Percentiles rank a stretch among this genome's conserved stretches.
Conservation (phyloP, 106 monocot genomes). For the Dendrobium nobile region DNA sequence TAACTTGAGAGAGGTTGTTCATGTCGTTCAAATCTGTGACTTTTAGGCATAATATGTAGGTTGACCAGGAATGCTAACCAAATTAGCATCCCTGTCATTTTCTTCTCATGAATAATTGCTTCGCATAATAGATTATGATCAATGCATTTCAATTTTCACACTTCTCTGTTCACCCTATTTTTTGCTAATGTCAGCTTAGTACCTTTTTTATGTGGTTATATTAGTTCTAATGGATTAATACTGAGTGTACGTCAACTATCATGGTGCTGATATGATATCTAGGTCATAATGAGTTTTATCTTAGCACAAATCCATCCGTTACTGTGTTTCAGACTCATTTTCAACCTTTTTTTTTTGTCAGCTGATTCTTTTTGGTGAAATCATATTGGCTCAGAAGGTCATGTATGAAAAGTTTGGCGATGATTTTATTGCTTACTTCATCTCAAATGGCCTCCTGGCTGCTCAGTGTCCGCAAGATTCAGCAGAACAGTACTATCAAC, state of each 20-base stretch:
- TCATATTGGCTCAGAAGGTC: slow-evolving; percentile 69
- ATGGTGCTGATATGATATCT: not conserved
- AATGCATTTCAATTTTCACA: not conserved
- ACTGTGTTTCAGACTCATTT: not conserved
- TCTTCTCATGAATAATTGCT: not conserved
- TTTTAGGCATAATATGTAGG: not conserved
- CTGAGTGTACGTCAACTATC: not conserved
- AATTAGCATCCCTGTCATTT: not conserved
- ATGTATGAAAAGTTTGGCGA: slow-evolving; percentile 89
- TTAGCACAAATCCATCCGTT: not conserved
- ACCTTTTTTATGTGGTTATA: no score
- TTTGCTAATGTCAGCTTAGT: not conserved
- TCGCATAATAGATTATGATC: not conserved
- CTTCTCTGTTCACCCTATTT: not conserved
- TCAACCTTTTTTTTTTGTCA: slow-evolving; percentile 18
- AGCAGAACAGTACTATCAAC: slow-evolving; percentile 70
- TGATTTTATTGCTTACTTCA: slow-evolving; percentile 61
- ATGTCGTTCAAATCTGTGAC: not conserved
- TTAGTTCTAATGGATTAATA: not conserved
- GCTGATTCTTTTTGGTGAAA: slow-evolving; percentile 92
- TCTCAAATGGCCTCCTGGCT: slow-evolving; percentile 45
- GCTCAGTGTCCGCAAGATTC: slow-evolving; percentile 78
- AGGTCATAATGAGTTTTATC: not conserved
- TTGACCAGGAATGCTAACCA: not conserved
- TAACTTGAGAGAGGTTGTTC: not conserved